These are phyloP conservation scores for Candida alai DNA, from an alignment of 805 yeast genomes.

Conservation along the genomic window DNA sequence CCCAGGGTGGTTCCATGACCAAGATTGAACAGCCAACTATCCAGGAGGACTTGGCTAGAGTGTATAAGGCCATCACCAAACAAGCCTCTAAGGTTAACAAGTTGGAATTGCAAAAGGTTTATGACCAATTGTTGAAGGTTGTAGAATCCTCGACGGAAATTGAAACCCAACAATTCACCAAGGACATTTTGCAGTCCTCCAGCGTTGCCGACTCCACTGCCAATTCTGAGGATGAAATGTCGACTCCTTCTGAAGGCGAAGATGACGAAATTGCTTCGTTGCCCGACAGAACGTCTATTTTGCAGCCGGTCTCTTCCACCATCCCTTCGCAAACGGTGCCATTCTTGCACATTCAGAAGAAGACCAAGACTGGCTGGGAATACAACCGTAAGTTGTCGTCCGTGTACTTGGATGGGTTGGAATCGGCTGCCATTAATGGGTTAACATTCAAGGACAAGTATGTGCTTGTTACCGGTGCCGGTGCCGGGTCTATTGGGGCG, in stretches of 20 bases:
- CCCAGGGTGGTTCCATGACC: slow-evolving; percentile 86
- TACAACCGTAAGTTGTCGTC: slow-evolving; percentile 79
- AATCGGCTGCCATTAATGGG: slow-evolving; percentile 92
- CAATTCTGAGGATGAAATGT: slow-evolving; percentile 32
- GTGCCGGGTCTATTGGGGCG: slow-evolving; percentile 98
- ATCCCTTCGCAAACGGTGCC: slow-evolving; percentile 86
- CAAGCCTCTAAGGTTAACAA: slow-evolving; percentile 60
- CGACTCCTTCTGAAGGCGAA: slow-evolving; percentile 43
- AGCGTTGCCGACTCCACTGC: slow-evolving; percentile 44
- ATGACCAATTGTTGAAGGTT: slow-evolving; percentile 65
- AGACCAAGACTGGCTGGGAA: slow-evolving; percentile 73
- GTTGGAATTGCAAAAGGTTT: slow-evolving; percentile 66
- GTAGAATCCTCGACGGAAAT: slow-evolving; percentile 69
- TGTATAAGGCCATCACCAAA: slow-evolving; percentile 75
- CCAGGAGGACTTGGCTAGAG: slow-evolving; percentile 78
- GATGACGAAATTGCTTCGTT: slow-evolving; percentile 86
- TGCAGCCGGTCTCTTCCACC: slow-evolving; percentile 68
- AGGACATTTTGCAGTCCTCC: slow-evolving; percentile 40
- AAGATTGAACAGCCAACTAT: slow-evolving; percentile 67
- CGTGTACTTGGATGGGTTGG: slow-evolving; percentile 82
- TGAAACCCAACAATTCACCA: slow-evolving; percentile 61
- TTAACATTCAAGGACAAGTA: slow-evolving; percentile 82
- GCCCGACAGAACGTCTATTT: slow-evolving; percentile 64
- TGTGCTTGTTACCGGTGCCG: slow-evolving; percentile 96
- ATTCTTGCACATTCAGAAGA: slow-evolving; percentile 87